Base-by-base conservation (phyloP, 805 yeast genomes). In the Saccharomycopsis selenospora region DNA sequence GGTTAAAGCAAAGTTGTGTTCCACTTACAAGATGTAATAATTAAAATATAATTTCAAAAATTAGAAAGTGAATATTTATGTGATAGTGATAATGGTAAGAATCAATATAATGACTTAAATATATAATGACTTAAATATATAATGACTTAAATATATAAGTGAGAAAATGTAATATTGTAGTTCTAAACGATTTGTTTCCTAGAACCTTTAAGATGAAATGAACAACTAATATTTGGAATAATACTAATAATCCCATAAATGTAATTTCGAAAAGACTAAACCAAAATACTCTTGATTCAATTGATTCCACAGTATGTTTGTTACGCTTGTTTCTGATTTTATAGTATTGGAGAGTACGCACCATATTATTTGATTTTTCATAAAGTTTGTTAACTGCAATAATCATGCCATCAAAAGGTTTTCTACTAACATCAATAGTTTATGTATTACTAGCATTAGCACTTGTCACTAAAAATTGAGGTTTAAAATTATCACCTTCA, bases 261-360 rank as follows among this genome's bases (percentile, higher is more conserved):
- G 76, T 59, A 26, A 81, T 80, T 58, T 80, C 87, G 57, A 79
- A 73, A 22, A 80, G 63, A n/a, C 86, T 79, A 57, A 82, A 80
- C 69, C 76, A 72, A 53, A 76, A 76, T 51, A 82, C 79, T 64
- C 87, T 70, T 7, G 70, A 62, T 57, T 77, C 83, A 3, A 86
- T 81, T 13, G 83, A 76, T 56, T 70, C 72, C 45, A 82, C 88
- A 33, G 89, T 82, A 46, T 47, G 83, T 65, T 87, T 93, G 69
- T 91, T 91, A 69, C 98, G 78, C 68, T 80, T 80, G 66, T 86
- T 91, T 70, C 99, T 82, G 10, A 95, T 81, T 67, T 81, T 85
- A 72, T 90, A 89, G 66, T 90, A 85, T 58, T 82, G 85, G 62
- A 91, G 68, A 33, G 80, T 70, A 56, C 73, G 73, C 57, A 74